A percentile compares a stretch with the other conserved stretches of the same genome.
phyloP scores from a whole-genome alignment of 148 eudicot species.

The Bassia scoparia region DNA sequence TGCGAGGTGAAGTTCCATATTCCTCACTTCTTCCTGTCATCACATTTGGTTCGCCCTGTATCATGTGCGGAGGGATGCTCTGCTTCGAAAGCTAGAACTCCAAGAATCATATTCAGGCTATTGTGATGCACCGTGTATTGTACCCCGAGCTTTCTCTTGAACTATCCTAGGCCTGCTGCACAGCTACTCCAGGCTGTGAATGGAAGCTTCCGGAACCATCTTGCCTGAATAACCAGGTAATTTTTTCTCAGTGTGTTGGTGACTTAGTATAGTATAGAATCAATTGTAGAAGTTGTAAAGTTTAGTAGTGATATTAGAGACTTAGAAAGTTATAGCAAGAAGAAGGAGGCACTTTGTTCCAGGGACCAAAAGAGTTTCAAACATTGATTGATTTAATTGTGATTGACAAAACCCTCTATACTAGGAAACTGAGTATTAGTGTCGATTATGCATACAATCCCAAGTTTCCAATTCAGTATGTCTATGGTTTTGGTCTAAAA shows the following conservation, averaged over 20 bases:
- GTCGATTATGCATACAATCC: neutral
- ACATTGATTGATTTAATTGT: neutral
- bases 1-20: constrained; percentile 65
- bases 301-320: too few species aligned
- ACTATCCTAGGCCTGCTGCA: constrained; percentile 85
- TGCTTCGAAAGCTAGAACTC: constrained; percentile 71
- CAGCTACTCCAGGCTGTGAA: constrained; percentile 84
- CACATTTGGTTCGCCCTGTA: constrained; percentile 79
- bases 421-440: neutral
- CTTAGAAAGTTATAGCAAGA: too few species aligned
- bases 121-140: constrained; percentile 93
- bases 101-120: constrained; percentile 65
- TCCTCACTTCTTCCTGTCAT: constrained; percentile 83
- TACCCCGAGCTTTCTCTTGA: constrained; percentile 95
- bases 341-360: too few species aligned
- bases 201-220: constrained; percentile 80
- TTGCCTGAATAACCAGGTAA: constrained; percentile 77
- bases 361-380: neutral
- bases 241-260: neutral
- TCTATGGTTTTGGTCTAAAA: neutral
- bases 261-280: neutral
- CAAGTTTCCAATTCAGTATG: neutral
- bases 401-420: neutral
- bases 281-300: neutral
- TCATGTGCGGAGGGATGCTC: constrained; percentile 92